phyloP scores from a whole-genome alignment of 2,329 filamentous ascomycete genomes.

The Fusarium dimerum region DNA sequence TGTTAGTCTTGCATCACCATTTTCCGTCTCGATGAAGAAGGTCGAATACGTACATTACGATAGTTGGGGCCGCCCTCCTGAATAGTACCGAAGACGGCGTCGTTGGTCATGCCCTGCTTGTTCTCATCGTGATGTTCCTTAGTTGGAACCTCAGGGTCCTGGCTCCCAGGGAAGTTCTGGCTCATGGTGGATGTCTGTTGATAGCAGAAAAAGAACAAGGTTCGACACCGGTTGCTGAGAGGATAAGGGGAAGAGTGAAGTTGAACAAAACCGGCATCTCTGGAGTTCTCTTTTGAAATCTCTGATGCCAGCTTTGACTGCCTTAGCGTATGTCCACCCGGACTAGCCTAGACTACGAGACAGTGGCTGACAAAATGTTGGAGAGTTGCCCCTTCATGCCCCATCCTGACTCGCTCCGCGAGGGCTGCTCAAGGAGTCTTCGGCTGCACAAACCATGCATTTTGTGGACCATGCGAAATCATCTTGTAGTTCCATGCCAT shows the following conservation, averaged over 20 bases:
- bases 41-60: conserved; percentile 22
- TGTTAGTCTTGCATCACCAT: not conserved
- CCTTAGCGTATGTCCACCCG: not conserved
- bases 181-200: not conserved
- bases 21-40: not conserved
- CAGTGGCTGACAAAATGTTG: too few relatives aligned
- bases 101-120: conserved; percentile 9
- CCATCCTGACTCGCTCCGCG: conserved; percentile 1
- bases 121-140: not conserved
- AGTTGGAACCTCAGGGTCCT: not conserved
- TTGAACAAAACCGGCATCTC: not conserved
- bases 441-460: not conserved
- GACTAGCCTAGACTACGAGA: not conserved
- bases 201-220: not conserved
- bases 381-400: not conserved
- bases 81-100: conserved; percentile 30
- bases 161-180: not conserved
- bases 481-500: not conserved
- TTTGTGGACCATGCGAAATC: not conserved
- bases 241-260: not conserved
- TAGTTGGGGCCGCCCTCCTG: conserved; percentile 29
- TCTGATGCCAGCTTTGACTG: not conserved
- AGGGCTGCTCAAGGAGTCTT: not conserved
- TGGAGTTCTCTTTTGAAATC: not conserved
- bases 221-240: not conserved